phyloP scores from a whole-genome alignment of 2,329 filamentous ascomycete species.

The Alternaria hordeiaustralica region DNA sequence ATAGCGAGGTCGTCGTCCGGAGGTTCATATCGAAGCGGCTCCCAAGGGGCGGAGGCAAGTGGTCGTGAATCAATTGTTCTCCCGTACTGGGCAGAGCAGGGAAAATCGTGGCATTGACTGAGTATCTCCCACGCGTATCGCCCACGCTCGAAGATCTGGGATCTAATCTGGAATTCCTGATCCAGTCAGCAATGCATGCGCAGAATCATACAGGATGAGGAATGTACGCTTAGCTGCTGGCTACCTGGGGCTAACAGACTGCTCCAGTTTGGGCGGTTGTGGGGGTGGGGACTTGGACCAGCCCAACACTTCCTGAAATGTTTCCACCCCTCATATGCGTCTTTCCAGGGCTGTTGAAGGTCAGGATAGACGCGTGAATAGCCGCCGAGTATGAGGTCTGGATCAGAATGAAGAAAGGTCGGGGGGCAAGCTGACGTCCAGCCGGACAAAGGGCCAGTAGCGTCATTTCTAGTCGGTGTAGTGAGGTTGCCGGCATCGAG shows the following conservation, averaged over 20 bases:
- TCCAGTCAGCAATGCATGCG: neutral
- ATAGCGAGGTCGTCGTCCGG: neutral
- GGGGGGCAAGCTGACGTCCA: neutral
- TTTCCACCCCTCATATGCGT: neutral
- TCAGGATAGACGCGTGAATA: neutral
- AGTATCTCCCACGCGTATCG: neutral
- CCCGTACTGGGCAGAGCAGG: neutral
- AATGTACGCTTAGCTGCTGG: neutral
- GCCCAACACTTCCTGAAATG: neutral
- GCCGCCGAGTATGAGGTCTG: neutral
- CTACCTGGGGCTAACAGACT: neutral
- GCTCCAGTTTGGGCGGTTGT: neutral
- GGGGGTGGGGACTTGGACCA: neutral
- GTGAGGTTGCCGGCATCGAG: neutral
- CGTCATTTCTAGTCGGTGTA: neutral
- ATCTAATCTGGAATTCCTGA: neutral
- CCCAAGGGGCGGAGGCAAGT: neutral
- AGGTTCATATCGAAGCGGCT: neutral
- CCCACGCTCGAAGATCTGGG: neutral
- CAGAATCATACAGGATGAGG: neutral
- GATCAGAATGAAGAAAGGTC: neutral
- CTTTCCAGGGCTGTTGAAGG: neutral
- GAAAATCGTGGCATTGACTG: neutral
- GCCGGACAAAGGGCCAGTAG: neutral
- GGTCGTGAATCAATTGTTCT: neutral